Evolutionary conservation across 257 asterid species (phyloP).

Genomic region (Fraxinus pennsylvanica): DNA sequence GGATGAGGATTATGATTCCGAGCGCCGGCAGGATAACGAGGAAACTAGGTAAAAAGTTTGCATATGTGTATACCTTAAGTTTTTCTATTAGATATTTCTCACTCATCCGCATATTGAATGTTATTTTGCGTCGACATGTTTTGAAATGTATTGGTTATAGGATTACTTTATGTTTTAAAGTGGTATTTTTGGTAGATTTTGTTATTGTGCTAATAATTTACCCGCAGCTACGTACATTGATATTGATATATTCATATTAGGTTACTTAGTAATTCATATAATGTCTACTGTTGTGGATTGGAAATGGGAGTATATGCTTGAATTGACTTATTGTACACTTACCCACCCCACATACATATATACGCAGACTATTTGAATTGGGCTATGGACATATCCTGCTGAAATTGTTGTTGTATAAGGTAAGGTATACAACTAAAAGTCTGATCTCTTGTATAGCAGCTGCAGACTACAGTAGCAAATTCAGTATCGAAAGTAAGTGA

Average conservation of each 20-base stretch:
- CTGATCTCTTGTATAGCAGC: not conserved
- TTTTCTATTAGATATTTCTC: not conserved
- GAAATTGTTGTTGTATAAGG: not conserved
- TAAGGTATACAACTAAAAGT: not conserved
- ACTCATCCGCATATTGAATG: not conserved
- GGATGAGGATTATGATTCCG: constrained; percentile 44
- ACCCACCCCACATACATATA: not conserved
- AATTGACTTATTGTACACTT: not conserved
- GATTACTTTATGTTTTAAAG: not conserved
- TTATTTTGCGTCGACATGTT: not conserved
- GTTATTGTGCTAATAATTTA: not conserved
- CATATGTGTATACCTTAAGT: not conserved
- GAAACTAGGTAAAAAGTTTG: constrained; percentile 49
- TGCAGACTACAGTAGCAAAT: not conserved
- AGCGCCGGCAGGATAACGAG: constrained; percentile 42
- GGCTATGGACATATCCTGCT: not conserved
- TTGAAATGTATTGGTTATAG: not conserved
- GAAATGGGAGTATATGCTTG: not conserved
- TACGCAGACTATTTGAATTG: not conserved
- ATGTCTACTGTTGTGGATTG: not conserved
- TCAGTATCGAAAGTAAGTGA: not conserved
- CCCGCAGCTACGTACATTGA: not conserved
- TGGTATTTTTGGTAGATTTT: not conserved
- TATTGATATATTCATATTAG: not conserved
- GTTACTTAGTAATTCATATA: not conserved